phyloP scores from a whole-genome alignment of 2,329 filamentous ascomycete species.

The Apiospora phragmitis region DNA sequence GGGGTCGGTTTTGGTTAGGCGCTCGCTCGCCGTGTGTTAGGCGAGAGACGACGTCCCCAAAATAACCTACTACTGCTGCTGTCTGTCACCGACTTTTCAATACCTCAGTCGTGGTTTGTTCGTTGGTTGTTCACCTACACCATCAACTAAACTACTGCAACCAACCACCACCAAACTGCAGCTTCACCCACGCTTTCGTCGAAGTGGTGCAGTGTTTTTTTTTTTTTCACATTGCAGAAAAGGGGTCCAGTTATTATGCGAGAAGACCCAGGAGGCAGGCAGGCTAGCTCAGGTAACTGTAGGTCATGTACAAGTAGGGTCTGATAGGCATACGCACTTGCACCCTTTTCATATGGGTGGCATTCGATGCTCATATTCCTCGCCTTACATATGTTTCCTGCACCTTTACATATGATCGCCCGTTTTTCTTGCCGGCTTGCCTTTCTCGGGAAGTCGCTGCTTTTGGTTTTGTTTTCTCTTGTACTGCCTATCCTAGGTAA shows the following conservation, averaged over 20 bases:
- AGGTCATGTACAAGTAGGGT: not conserved
- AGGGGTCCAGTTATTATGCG: not conserved
- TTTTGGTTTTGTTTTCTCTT: not conserved
- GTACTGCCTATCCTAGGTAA: not conserved
- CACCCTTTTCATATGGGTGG: not conserved
- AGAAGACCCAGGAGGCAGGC: not conserved
- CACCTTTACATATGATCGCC: not conserved
- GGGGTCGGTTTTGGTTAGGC: not conserved
- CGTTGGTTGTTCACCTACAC: not conserved
- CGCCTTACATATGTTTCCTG: not conserved
- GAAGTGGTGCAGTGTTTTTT: not conserved
- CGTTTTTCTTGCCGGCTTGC: not conserved
- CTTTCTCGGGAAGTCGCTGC: not conserved
- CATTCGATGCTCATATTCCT: not conserved
- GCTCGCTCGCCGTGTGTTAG: not conserved
- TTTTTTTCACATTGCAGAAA: not conserved
- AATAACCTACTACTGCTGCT: not conserved
- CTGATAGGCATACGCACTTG: not conserved
- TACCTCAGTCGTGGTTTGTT: not conserved
- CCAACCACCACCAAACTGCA: not conserved
- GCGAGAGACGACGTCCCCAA: not conserved
- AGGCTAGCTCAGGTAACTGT: not conserved
- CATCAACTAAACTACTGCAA: not conserved
- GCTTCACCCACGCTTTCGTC: not conserved
- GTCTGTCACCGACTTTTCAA: not conserved